Percentiles rank a stretch among this genome's conserved stretches.
Evolutionary conservation across 1,139 yeast genomes (phyloP).

Genomic region (Magnusiomyces starmeri): DNA sequence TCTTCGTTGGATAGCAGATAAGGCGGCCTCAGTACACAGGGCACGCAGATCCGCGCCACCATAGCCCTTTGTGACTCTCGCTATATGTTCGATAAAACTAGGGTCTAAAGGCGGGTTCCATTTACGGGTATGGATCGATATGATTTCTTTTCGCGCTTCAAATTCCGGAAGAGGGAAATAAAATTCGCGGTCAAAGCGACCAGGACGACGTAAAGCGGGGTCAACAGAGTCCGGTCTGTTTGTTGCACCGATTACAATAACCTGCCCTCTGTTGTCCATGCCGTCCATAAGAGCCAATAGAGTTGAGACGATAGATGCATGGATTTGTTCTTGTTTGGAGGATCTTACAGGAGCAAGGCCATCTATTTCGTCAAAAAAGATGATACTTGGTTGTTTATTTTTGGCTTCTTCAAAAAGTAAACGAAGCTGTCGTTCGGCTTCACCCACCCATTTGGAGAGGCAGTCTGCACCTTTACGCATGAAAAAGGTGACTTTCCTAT

Average conservation of each 20-base stretch:
- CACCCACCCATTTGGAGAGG: conserved; percentile 98
- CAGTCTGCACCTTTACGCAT: conserved; percentile 99
- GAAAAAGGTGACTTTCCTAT: conserved; percentile 82
- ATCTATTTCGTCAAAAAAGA: conserved; percentile 94
- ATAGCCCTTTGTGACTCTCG: conserved; percentile 83
- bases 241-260: conserved; percentile 95
- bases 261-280: conserved; percentile 96
- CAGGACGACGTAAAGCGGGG: conserved; percentile 95
- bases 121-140: conserved; percentile 76
- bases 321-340: conserved; percentile 95
- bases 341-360: conserved; percentile 97
- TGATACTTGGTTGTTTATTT: conserved; percentile 91
- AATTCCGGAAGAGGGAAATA: conserved; percentile 89
- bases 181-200: conserved; percentile 94
- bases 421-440: conserved; percentile 91
- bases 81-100: conserved; percentile 57
- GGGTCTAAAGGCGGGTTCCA: conserved; percentile 73
- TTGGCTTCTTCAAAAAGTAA: conserved; percentile 91
- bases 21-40: conserved; percentile 90
- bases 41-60: conserved; percentile 98
- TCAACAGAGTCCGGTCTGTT: conserved; percentile 97
- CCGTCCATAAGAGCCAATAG: conserved; percentile 96
- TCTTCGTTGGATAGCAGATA: conserved; percentile 81
- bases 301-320: conserved; percentile 94
- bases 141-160: conserved; percentile 68